Evolutionary conservation across 2,329 filamentous ascomycete species (phyloP).

Genomic region (Aspergillus sp.): DNA sequence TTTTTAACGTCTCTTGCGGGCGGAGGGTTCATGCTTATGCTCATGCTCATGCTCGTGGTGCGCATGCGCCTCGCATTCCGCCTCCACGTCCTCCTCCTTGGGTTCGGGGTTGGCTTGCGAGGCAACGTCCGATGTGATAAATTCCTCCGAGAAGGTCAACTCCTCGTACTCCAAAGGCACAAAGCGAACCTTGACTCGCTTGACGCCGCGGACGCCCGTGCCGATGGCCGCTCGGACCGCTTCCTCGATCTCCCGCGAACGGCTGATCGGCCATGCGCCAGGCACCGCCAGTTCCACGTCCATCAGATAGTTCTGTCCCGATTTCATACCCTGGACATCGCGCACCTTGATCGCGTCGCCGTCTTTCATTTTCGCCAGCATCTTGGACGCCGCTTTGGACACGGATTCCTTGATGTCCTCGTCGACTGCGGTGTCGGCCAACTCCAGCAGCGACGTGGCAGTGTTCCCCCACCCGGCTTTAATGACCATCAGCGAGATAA

Average conservation of each 20-base stretch:
- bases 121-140: slow-evolving; percentile 63
- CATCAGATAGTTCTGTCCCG: slow-evolving; percentile 92
- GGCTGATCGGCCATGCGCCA: slow-evolving; percentile 70
- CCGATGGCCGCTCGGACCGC: slow-evolving; percentile 71
- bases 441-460: slow-evolving; percentile 74
- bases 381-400: slow-evolving; percentile 62
- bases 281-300: slow-evolving; percentile 86
- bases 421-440: slow-evolving; percentile 89
- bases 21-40: slow-evolving; percentile 36
- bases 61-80: slow-evolving; percentile 19
- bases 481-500: slow-evolving; percentile 92
- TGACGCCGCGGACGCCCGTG: slow-evolving; percentile 75
- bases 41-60: slow-evolving; percentile 37
- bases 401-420: slow-evolving; percentile 75
- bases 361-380: slow-evolving; percentile 55
- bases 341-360: slow-evolving; percentile 67
- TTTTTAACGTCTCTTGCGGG: slow-evolving; percentile 25
- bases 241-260: slow-evolving; percentile 69
- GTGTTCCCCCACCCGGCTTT: slow-evolving; percentile 88
- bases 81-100: slow-evolving; percentile 48
- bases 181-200: slow-evolving; percentile 81
- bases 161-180: slow-evolving; percentile 63
- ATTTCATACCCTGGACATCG: slow-evolving; percentile 86
- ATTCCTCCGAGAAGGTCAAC: slow-evolving; percentile 72
- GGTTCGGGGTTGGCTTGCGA: slow-evolving; percentile 61